phyloP scores from a whole-genome alignment of 495 filamentous ascomycete genomes.

The Talaromyces thailandensis region DNA sequence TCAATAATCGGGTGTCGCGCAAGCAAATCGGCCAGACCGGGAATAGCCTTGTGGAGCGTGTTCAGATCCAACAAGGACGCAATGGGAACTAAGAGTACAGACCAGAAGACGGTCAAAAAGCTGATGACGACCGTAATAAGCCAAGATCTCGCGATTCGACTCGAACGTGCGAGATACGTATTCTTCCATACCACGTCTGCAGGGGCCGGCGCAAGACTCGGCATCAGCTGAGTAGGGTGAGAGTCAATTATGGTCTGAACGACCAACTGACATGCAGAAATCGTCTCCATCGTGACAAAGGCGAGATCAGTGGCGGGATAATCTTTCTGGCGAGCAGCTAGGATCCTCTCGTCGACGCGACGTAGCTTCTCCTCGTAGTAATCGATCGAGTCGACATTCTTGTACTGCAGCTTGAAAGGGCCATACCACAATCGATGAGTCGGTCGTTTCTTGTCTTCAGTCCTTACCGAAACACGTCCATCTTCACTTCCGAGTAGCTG shows the following conservation, averaged over 20 bases:
- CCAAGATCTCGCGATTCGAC: constrained; percentile 70
- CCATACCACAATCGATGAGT: constrained; percentile 72
- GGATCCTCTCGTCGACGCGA: constrained; percentile 69
- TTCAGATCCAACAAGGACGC: constrained; percentile 70
- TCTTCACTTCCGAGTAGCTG: constrained; percentile 42
- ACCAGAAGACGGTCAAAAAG: constrained; percentile 82
- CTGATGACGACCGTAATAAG: constrained; percentile 71
- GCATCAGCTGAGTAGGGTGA: constrained; percentile 72
- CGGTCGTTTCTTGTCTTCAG: constrained; percentile 48
- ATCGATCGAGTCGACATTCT: constrained; percentile 80
- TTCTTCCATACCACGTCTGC: constrained; percentile 89
- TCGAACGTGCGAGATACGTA: constrained; percentile 72
- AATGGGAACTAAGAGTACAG: constrained; percentile 71
- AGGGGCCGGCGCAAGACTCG: constrained; percentile 77
- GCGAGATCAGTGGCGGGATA: constrained; percentile 74
- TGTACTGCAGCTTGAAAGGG: constrained; percentile 59
- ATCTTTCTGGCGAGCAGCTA: constrained; percentile 58
- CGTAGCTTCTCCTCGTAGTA: constrained; percentile 86
- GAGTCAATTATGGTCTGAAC: constrained; percentile 89
- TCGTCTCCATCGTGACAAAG: constrained; percentile 95
- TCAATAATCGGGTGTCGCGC: constrained; percentile 54
- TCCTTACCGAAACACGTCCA: constrained; percentile 24
- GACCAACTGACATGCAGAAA: constrained; percentile 87
- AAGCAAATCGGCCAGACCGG: constrained; percentile 59
- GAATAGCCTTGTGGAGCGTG: constrained; percentile 64